These are phyloP conservation scores for Licmophora abbreviata DNA, from an alignment of 108 stramenopile genomes.

Conservation along the genomic window DNA sequence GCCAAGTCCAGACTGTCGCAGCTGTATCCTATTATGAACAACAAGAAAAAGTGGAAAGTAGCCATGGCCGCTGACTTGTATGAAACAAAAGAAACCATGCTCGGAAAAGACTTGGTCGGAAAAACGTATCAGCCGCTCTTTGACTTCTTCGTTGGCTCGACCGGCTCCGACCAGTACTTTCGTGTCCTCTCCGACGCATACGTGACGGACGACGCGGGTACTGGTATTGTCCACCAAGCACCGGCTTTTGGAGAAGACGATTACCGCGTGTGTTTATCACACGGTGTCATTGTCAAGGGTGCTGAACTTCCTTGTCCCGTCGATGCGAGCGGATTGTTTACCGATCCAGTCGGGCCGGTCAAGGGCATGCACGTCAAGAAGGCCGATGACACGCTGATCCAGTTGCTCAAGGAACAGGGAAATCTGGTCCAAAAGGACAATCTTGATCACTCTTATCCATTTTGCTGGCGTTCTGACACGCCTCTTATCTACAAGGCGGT, in stretches of 20 bases:
- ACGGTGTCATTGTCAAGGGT: constrained; percentile 83
- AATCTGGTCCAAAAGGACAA: constrained; percentile 89
- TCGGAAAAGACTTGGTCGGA: constrained; percentile 88
- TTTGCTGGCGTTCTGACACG: constrained; percentile 99
- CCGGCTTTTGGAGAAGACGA: constrained; percentile 99
- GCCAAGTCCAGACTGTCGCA: constrained; percentile 84
- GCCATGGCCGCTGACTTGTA: constrained; percentile 73
- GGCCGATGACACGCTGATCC: constrained; percentile 91
- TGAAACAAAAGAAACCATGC: constrained; percentile 57
- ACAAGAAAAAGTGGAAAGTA: constrained; percentile 94
- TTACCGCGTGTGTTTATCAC: constrained; percentile 96
- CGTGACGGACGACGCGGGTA: constrained; percentile 98
- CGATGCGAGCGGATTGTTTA: constrained; percentile 91
- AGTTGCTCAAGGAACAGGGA: constrained; percentile 75
- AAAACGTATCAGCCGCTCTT: constrained; percentile 91
- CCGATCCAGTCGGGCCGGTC: constrained; percentile 75
- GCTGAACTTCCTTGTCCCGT: constrained; percentile 93
- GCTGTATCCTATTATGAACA: constrained; percentile 89
- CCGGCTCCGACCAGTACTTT: constrained; percentile 56
- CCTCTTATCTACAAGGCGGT: constrained; percentile 99
- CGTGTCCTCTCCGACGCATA: constrained; percentile 89
- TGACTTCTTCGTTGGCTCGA: constrained; percentile 68
- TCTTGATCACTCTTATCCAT: constrained; percentile 95
- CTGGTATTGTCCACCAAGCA: constrained; percentile 99
- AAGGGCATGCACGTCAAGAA: constrained; percentile 91